phyloP scores from a whole-genome alignment of 2,329 filamentous ascomycete species.

The Nannizziopsis arthrosporioides region DNA sequence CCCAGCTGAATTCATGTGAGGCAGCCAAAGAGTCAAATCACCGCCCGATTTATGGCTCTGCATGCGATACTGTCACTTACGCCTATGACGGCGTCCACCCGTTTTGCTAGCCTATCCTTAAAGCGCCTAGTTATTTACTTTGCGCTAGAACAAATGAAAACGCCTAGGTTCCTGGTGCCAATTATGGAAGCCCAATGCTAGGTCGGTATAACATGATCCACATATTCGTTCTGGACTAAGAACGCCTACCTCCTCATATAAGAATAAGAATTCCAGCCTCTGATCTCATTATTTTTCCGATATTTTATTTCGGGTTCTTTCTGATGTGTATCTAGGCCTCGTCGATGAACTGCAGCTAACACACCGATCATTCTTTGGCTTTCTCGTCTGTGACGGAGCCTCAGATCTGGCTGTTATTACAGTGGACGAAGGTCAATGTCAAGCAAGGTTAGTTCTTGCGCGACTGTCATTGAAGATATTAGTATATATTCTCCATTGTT shows the following conservation, averaged over 20 bases:
- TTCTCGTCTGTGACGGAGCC: slow-evolving; percentile 1
- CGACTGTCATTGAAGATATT: background rate
- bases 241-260: background rate
- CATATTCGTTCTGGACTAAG: slow-evolving; percentile 2
- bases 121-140: slow-evolving; percentile 5
- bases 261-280: background rate
- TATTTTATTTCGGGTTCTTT: background rate
- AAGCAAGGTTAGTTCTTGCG: slow-evolving; percentile 7
- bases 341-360: background rate
- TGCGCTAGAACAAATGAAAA: slow-evolving; percentile 4
- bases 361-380: background rate
- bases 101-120: slow-evolving; percentile 1
- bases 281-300: background rate
- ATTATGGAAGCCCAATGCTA: slow-evolving; percentile 9
- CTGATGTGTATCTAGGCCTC: background rate
- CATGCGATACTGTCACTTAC: background rate
- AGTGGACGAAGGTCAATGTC: slow-evolving; percentile 3
- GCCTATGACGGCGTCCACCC: slow-evolving; percentile 3
- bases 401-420: slow-evolving; percentile 3
- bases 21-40: slow-evolving; percentile 3
- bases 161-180: slow-evolving; percentile 4
- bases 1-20: slow-evolving; percentile 2
- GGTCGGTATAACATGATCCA: slow-evolving; percentile 6
- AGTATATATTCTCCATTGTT: background rate
- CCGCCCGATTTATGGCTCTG: background rate